Conservation (phyloP, 78 protist genomes). For the Ministeria vibrans region DNA sequence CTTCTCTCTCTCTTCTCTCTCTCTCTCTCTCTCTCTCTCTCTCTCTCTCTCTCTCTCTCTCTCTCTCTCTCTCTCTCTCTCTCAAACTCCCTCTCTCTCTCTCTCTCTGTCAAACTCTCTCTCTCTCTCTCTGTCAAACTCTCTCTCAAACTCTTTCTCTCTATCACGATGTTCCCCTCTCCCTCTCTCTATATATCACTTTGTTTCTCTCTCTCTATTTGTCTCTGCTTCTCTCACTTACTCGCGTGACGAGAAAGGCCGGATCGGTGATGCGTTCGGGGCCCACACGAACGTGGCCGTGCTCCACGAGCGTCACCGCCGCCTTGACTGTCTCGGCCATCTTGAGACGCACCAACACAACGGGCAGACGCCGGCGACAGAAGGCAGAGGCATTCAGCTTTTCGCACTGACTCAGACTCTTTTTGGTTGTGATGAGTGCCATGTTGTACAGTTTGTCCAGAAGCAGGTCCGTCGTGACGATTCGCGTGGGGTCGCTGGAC, state of each 20-base stretch:
- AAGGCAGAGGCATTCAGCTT: slow-evolving; percentile 31
- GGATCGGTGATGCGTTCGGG: slow-evolving; percentile 79
- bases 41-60: slow-evolving; percentile 1
- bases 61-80: slow-evolving; percentile 1
- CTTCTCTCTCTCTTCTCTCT: neutral
- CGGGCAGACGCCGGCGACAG: slow-evolving; percentile 73
- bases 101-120: neutral
- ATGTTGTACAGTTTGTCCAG: slow-evolving; percentile 59
- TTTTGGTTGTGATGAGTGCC: slow-evolving; percentile 28
- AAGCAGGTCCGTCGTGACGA: slow-evolving; percentile 45
- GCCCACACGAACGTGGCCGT: slow-evolving; percentile 79
- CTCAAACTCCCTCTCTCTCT: neutral
- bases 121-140: neutral
- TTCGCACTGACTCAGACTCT: neutral
- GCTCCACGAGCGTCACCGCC: slow-evolving; percentile 56
- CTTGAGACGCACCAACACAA: slow-evolving; percentile 54
- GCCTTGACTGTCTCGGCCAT: slow-evolving; percentile 53
- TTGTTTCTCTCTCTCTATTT: neutral
- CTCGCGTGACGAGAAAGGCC: slow-evolving; percentile 81
- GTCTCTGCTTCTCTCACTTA: neutral
- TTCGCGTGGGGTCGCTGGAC: slow-evolving; percentile 41
- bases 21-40: slow-evolving; percentile 1
- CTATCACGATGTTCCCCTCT: neutral
- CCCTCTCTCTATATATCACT: neutral
- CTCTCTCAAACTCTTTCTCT: neutral